Conservation (phyloP, 257 asterid genomes). For the Henckelia pumila region DNA sequence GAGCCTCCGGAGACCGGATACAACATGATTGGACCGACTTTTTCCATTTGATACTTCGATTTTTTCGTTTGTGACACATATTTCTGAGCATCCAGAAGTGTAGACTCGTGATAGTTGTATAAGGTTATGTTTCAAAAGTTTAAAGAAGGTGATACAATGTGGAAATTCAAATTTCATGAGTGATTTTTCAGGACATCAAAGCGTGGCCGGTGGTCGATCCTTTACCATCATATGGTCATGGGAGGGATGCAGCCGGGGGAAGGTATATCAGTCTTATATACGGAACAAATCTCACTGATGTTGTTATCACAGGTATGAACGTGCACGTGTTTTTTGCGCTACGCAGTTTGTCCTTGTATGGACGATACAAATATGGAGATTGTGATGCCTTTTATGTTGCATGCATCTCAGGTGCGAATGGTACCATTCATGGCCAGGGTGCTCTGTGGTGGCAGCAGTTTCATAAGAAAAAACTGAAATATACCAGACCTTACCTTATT, state of each 20-base stretch:
- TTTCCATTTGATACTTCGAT: too few species aligned
- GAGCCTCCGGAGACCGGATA: too few species aligned
- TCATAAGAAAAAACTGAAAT: too few species aligned
- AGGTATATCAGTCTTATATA: constrained; percentile 77
- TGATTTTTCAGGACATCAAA: constrained; percentile 55
- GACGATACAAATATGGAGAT: neutral
- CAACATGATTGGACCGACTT: too few species aligned
- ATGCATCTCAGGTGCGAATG: constrained; percentile 59
- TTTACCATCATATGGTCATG: constrained; percentile 81
- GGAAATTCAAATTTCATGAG: neutral
- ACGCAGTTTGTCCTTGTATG: neutral
- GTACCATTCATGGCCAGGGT: constrained; percentile 87
- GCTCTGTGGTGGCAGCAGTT: too few species aligned
- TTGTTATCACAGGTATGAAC: constrained; percentile 60
- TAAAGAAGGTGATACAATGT: too few species aligned
- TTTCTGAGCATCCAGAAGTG: too few species aligned
- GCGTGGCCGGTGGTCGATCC: constrained; percentile 76
- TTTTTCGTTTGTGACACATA: too few species aligned
- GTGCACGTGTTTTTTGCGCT: neutral
- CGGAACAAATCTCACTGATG: constrained; percentile 84
- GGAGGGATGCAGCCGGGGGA: constrained; percentile 87
- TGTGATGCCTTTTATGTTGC: neutral
- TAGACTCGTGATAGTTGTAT: too few species aligned
- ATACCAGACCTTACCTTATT: constrained; percentile 74
- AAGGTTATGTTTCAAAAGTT: neutral